These are phyloP conservation scores for Artemisia tridentata DNA, from an alignment of 129 eudicot species.

Conservation along the genomic window DNA sequence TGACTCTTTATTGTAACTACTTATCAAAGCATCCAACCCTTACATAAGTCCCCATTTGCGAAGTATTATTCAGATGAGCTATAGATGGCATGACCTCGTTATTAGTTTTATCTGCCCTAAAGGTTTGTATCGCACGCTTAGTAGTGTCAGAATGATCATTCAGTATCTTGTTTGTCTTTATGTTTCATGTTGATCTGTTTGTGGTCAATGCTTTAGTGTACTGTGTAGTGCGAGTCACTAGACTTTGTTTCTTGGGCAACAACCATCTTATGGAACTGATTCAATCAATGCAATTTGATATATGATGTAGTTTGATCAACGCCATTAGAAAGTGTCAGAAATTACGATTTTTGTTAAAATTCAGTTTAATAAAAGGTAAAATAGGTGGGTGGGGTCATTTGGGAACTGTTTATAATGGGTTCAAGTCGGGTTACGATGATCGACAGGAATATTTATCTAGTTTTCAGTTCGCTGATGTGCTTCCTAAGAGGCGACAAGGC, in stretches of 20 bases:
- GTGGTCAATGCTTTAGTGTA: background rate
- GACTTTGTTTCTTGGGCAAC: background rate
- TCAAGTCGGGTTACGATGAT: too few species aligned
- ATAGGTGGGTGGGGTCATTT: too few species aligned
- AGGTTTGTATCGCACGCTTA: background rate
- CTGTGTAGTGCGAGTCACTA: background rate
- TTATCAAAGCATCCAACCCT: slow-evolving; percentile 4
- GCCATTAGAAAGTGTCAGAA: background rate
- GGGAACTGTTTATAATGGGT: too few species aligned
- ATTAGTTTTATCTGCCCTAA: background rate
- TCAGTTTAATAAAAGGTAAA: too few species aligned
- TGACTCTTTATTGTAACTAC: background rate
- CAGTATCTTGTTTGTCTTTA: slow-evolving; percentile 1
- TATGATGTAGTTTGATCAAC: background rate
- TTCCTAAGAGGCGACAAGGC: too few species aligned
- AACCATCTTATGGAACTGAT: background rate
- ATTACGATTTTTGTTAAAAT: too few species aligned
- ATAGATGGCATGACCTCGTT: background rate
- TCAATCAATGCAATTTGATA: background rate
- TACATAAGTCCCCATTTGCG: background rate
- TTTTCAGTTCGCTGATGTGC: too few species aligned
- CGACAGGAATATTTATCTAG: too few species aligned
- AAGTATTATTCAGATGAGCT: background rate
- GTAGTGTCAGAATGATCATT: background rate
- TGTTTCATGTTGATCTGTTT: background rate